Evolutionary conservation across 2,329 filamentous ascomycete genomes (phyloP).

Genomic region (Calonectria henricotiae): DNA sequence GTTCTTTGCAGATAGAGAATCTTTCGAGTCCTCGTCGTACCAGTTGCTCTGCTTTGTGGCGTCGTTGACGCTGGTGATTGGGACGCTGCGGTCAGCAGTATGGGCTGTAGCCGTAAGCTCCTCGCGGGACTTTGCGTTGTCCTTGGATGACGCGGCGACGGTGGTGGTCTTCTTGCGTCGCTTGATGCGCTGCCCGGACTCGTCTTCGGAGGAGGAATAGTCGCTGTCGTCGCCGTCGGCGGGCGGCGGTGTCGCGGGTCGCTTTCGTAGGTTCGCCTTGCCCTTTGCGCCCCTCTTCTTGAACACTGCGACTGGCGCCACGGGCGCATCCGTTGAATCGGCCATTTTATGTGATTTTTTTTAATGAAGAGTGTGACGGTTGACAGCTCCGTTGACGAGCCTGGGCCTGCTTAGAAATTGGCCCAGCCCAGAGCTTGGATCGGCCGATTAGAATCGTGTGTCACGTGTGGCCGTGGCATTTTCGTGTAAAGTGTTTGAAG

Average conservation of each 20-base stretch:
- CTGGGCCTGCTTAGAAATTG: neutral
- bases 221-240: slow-evolving; percentile 74
- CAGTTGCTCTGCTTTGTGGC: slow-evolving; percentile 92
- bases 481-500: neutral
- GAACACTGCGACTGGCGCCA: slow-evolving; percentile 78
- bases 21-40: slow-evolving; percentile 82
- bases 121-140: slow-evolving; percentile 54
- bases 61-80: slow-evolving; percentile 82
- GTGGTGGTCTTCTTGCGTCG: slow-evolving; percentile 79
- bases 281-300: slow-evolving; percentile 88
- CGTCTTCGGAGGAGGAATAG: slow-evolving; percentile 83
- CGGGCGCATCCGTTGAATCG: slow-evolving; percentile 48
- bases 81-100: slow-evolving; percentile 74
- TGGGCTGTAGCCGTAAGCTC: slow-evolving; percentile 70
- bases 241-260: slow-evolving; percentile 83
- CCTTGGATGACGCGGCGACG: slow-evolving; percentile 77
- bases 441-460: neutral
- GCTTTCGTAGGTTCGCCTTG: slow-evolving; percentile 86
- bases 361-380: neutral
- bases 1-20: slow-evolving; percentile 66
- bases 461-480: slow-evolving; percentile 1
- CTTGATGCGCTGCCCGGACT: slow-evolving; percentile 84
- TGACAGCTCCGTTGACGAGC: neutral
- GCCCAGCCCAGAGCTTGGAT: neutral
- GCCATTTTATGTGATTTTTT: slow-evolving; percentile 40